These are phyloP conservation scores for Podospora tetraspora DNA, from an alignment of 495 filamentous ascomycete genomes.

Conservation along the genomic window DNA sequence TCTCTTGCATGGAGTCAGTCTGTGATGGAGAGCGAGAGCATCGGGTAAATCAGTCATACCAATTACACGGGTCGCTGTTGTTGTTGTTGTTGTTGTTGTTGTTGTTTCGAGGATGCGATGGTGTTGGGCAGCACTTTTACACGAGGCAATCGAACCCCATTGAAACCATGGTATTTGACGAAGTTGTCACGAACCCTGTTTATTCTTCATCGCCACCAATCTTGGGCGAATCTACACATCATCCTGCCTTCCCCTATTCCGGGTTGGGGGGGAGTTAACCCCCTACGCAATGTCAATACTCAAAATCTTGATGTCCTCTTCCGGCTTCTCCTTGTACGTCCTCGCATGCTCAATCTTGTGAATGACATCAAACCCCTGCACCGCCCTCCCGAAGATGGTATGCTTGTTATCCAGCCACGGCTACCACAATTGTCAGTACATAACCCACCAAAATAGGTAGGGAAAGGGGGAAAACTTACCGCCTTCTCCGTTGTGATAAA, in stretches of 20 bases:
- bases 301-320: slow-evolving; percentile 95
- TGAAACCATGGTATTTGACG: neutral
- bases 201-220: neutral
- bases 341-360: slow-evolving; percentile 91
- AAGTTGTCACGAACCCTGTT: neutral
- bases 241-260: slow-evolving; percentile 4
- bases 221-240: neutral
- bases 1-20: neutral
- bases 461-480: no score
- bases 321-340: slow-evolving; percentile 93
- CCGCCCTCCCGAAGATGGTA: slow-evolving; percentile 87
- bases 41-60: neutral
- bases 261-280: no score
- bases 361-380: slow-evolving; percentile 89
- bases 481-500: slow-evolving; percentile 98
- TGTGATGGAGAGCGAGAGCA: neutral
- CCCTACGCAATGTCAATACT: slow-evolving; percentile 58
- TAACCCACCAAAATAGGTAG: no score
- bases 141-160: neutral
- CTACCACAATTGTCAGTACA: slow-evolving; percentile 28
- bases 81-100: neutral
- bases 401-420: slow-evolving; percentile 96
- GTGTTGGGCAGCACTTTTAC: neutral
- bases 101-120: neutral
- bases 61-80: neutral